Evolutionary conservation across 371 early-diverging fungal genomes (phyloP), one percentile per base, ranked within the genome.

Genomic region (Actinomortierella ambigua): DNA sequence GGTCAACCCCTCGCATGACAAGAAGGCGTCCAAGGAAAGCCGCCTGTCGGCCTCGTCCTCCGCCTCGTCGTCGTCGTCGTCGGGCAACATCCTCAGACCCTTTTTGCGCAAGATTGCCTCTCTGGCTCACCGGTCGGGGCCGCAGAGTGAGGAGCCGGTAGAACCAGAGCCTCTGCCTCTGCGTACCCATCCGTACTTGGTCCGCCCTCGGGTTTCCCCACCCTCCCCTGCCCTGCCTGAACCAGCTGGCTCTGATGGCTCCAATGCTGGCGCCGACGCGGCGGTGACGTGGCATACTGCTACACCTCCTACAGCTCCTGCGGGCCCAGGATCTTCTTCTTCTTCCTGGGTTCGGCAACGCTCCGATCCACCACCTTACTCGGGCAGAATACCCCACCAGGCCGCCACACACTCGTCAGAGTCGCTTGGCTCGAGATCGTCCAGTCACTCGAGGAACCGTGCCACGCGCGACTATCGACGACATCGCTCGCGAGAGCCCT

Each of bases 31-130:
- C 51, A 14, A 49, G 41, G 1, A 34, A 23, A 3, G 14, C 71
- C 6, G 65, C 55, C n/a, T n/a, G n/a, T 64, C 55, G 44, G 14
- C 50, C 26, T 26, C 27, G 20, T 24, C 51, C 24, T 26, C 51
- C 26, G n/a, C 15, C 8, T 24, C 51, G 23, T 28, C 42, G 29
- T 3, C 51, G 13, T 9, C 56, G 0, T 13, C 59, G 26, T 49
- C 53, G 41, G 62, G 59, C 57, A 71, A 73, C 29, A 73, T 73
- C 11, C 50, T 73, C 2, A 40, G 39, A 14, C 73, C 73, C 1
- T 27, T 73, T 13, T 41, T 73, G 1, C 66, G 66, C 40, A 73
- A 73, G 60, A 73, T 73, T 57, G 73, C 73, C 2, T 73, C 73
- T 2, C 53, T 73, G 43, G 67, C 67, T 6, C 53, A 70, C 52